Evolutionary conservation across 176 grass and related monocot genomes (phyloP).

Genomic region (Cenchrus fungigraminus): DNA sequence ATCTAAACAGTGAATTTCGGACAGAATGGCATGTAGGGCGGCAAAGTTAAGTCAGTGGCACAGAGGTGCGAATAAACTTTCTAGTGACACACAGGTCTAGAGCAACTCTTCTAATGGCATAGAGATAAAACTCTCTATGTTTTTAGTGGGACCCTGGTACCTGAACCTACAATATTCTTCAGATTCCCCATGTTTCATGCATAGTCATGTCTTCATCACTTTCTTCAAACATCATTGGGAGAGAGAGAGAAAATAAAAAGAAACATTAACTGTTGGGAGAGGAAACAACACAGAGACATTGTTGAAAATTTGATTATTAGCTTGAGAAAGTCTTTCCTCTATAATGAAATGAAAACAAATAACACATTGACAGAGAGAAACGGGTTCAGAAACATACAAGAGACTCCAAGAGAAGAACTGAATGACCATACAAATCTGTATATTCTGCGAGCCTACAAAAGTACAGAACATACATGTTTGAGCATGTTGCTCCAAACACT

Average conservation of each 20-base stretch:
- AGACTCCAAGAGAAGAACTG: background rate
- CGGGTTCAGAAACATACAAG: background rate
- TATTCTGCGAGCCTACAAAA: too few relatives aligned
- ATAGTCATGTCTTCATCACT: background rate
- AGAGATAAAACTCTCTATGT: too few relatives aligned
- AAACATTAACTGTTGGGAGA: too few relatives aligned
- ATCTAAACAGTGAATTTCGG: too few relatives aligned
- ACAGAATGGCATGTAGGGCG: too few relatives aligned
- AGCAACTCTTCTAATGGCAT: too few relatives aligned
- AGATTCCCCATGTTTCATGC: background rate
- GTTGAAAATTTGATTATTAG: background rate
- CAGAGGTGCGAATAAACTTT: too few relatives aligned
- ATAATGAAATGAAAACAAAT: background rate
- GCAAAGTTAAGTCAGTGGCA: too few relatives aligned
- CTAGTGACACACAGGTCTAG: too few relatives aligned
- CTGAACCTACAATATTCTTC: background rate
- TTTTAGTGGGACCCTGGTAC: background rate
- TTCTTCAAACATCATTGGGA: background rate
- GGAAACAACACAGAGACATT: too few relatives aligned
- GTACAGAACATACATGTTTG: too few relatives aligned
- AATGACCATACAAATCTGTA: background rate
- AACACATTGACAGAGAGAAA: background rate
- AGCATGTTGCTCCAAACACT: background rate
- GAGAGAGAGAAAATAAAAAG: background rate
- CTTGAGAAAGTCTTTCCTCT: background rate